These are phyloP conservation scores for Penicillium cosmopolitanum DNA, from an alignment of 495 filamentous ascomycete genomes.

Conservation along the genomic window DNA sequence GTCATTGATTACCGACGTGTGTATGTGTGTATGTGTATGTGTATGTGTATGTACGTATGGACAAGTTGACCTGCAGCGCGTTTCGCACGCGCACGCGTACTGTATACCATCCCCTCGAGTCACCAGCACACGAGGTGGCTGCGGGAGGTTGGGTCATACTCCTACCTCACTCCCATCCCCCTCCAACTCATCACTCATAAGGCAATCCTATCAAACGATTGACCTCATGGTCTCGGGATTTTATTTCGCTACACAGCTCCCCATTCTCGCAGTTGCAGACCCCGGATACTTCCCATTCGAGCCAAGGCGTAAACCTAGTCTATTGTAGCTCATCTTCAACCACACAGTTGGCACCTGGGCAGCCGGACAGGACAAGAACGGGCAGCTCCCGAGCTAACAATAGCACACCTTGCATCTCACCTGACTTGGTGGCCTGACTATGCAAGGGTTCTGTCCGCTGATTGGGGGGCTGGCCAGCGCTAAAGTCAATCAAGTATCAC, in stretches of 20 bases:
- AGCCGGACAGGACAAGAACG: slow-evolving; percentile 4
- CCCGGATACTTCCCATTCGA: slow-evolving; percentile 7
- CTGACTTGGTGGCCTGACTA: slow-evolving; percentile 37
- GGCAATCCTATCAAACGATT: background rate
- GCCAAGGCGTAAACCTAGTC: slow-evolving; percentile 15
- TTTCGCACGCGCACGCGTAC: background rate
- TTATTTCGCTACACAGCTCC: slow-evolving; percentile 21
- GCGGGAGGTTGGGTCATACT: slow-evolving; percentile 1
- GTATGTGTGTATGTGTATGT: background rate
- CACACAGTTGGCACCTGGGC: background rate
- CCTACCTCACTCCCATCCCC: background rate
- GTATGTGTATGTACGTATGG: background rate
- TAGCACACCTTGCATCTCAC: slow-evolving; percentile 47
- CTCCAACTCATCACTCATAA: background rate
- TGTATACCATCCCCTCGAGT: slow-evolving; percentile 1
- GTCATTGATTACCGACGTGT: slow-evolving; percentile 1
- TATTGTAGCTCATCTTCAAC: slow-evolving; percentile 1
- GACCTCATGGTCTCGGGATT: background rate
- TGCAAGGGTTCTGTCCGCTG: slow-evolving; percentile 30
- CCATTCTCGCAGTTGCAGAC: background rate
- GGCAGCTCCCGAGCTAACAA: slow-evolving; percentile 35
- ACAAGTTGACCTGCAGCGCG: slow-evolving; percentile 6
- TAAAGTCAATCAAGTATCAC: slow-evolving; percentile 18
- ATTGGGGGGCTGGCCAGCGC: slow-evolving; percentile 26
- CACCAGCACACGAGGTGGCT: slow-evolving; percentile 3